Evolutionary conservation across 2,329 filamentous ascomycete species (phyloP).

Genomic region (Neopestalotiopsis sp.): DNA sequence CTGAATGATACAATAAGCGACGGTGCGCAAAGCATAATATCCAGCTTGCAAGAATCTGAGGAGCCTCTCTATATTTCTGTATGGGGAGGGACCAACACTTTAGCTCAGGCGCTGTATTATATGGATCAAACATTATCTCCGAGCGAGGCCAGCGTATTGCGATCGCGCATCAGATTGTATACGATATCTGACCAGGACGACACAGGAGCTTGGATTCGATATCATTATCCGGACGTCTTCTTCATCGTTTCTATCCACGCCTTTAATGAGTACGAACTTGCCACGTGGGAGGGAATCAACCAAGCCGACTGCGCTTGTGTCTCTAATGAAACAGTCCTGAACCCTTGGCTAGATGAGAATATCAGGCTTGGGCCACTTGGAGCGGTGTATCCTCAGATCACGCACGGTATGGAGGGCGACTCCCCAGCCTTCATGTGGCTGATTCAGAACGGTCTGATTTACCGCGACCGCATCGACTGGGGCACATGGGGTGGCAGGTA

Average conservation of each 20-base stretch:
- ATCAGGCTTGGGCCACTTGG: constrained; percentile 49
- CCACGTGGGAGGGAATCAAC: constrained; percentile 18
- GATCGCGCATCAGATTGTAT: constrained; percentile 43
- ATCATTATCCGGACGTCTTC: constrained; percentile 50
- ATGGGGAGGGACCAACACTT: constrained; percentile 56
- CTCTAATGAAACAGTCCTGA: constrained; percentile 37
- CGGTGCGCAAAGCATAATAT: constrained; percentile 39
- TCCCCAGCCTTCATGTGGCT: constrained; percentile 49
- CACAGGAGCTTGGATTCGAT: constrained; percentile 48
- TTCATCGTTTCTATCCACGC: constrained; percentile 30
- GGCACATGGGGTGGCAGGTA: constrained; percentile 52
- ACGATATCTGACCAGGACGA: constrained; percentile 60
- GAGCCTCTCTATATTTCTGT: constrained; percentile 52
- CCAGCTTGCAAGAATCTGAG: constrained; percentile 36
- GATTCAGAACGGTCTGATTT: constrained; percentile 48
- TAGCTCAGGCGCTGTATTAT: constrained; percentile 51
- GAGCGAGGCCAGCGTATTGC: constrained; percentile 28
- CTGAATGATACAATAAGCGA: constrained; percentile 38
- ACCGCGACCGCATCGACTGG: constrained; percentile 45
- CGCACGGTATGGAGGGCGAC: constrained; percentile 53
- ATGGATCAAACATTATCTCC: constrained; percentile 27
- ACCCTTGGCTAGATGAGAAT: constrained; percentile 51
- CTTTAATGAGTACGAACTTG: too few relatives aligned
- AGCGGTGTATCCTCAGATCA: constrained; percentile 43
- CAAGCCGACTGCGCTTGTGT: constrained; percentile 27